Evolutionary conservation across 2,329 filamentous ascomycete genomes (phyloP), one percentile per base, ranked within the genome.

Genomic region (Epichloe hybrida): DNA sequence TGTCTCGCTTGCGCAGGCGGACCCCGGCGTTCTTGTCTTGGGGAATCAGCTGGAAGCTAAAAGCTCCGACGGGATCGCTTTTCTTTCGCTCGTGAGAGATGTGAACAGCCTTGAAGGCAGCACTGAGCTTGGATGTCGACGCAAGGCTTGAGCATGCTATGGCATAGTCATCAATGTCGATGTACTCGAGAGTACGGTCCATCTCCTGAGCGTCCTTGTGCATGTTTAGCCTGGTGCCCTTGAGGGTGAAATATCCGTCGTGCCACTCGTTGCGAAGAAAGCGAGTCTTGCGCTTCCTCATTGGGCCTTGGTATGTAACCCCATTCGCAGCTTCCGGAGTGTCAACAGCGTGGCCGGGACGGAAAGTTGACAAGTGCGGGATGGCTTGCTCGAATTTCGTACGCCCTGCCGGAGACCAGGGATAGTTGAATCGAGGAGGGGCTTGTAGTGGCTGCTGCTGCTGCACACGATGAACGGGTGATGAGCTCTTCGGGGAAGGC

Each of bases 231-330:
- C 80, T 78, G 27, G 82, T 87, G 52, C 84, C 84, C 60, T 83
- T 82, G 55, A 96, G 83, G 27, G 87, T 88, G 66, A 93, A 94
- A 71, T 91, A 93, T 58, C 88, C 84, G 64, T 94, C 87, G 62
- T 89, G 81, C 90, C 90, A 96, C 70, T 96, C 90, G 66, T 95
- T 87, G 42, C 88, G 86, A 54, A 95, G 79, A 73, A 95, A 82
- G 62, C 82, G 83, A 36, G 85, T 94, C 71, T 88, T 88, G 63
- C 91, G 87, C 75, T 95, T 95, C 75, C 88, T 90, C 81, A 98
- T 95, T 67, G 83, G 89, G 1, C 93, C 93, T 47, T 86, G 80
- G 66, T 90, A 87, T 36, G 80, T 79, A 55, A 84, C 69, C 51
- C 80, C 79, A 49, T 74, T 70, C 48, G 65, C 62, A 52, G 67